Conservation (phyloP, 805 yeast species). For the Saccharomycopsis sp. region DNA sequence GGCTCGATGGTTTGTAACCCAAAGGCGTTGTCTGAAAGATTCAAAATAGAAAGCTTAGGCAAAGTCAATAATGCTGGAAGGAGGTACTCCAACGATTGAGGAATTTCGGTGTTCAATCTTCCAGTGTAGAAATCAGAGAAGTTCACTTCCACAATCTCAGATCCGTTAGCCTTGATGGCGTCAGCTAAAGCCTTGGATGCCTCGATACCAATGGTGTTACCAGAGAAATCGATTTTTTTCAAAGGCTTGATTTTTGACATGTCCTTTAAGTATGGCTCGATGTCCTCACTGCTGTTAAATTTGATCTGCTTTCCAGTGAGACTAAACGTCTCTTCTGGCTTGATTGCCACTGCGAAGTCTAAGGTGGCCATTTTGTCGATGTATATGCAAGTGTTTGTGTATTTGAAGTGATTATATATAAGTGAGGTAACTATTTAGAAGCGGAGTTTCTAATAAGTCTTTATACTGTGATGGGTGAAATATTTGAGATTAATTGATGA, state of each 20-base stretch:
- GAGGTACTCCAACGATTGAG: conserved; percentile 65
- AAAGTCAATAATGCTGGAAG: conserved; percentile 68
- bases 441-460: no score
- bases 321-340: conserved; percentile 46
- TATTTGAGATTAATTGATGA: background rate
- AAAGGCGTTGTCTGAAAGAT: conserved; percentile 91
- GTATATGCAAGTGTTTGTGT: background rate
- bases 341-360: conserved; percentile 36
- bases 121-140: conserved; percentile 94
- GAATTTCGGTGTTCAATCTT: conserved; percentile 90
- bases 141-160: conserved; percentile 55
- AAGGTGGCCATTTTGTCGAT: conserved; percentile 33
- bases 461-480: no score
- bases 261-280: conserved; percentile 60
- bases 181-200: conserved; percentile 71
- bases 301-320: conserved; percentile 71
- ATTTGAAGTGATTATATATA: no score
- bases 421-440: no score
- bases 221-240: conserved; percentile 70
- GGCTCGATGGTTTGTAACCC: conserved; percentile 94
- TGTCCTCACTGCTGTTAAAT: conserved; percentile 65
- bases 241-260: conserved; percentile 34
- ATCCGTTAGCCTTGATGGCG: conserved; percentile 34
- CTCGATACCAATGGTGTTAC: conserved; percentile 90
- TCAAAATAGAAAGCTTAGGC: conserved; percentile 62